A percentile compares a stretch with the other conserved stretches of the same genome.
Conservation (phyloP, 805 yeast genomes). For the Ascoidea tarda region DNA sequence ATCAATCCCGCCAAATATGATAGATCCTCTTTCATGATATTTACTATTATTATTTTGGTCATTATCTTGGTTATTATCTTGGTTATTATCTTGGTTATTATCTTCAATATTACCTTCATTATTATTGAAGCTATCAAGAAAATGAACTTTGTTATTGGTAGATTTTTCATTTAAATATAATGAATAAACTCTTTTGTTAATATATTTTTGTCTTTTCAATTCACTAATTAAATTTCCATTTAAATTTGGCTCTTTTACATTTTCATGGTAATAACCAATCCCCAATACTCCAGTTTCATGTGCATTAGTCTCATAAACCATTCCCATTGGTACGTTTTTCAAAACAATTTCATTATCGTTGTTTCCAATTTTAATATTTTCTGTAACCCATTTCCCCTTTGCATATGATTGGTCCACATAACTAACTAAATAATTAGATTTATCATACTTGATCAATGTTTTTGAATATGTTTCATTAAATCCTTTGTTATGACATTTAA, state of each 20-base stretch:
- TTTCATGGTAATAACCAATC: background rate
- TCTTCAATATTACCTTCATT: background rate
- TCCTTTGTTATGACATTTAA: background rate
- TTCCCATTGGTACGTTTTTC: background rate
- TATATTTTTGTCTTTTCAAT: background rate
- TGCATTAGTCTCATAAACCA: background rate
- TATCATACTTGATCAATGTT: too few species aligned
- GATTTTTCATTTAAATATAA: background rate
- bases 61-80: too few species aligned
- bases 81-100: too few species aligned
- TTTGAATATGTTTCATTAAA: background rate
- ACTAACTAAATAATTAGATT: background rate
- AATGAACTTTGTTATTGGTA: too few species aligned
- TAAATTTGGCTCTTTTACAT: background rate
- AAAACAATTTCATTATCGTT: too few species aligned
- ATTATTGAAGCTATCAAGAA: too few species aligned
- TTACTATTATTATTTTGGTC: too few species aligned
- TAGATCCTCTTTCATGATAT: constrained; percentile 16
- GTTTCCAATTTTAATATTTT: background rate
- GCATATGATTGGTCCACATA: background rate
- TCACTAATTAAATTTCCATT: background rate
- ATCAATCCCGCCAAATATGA: constrained; percentile 65
- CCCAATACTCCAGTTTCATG: background rate
- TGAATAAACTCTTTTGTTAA: background rate
- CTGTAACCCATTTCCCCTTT: background rate